Evolutionary conservation across 2,329 filamentous ascomycete genomes (phyloP).

Genomic region (Monosporascus sp.): DNA sequence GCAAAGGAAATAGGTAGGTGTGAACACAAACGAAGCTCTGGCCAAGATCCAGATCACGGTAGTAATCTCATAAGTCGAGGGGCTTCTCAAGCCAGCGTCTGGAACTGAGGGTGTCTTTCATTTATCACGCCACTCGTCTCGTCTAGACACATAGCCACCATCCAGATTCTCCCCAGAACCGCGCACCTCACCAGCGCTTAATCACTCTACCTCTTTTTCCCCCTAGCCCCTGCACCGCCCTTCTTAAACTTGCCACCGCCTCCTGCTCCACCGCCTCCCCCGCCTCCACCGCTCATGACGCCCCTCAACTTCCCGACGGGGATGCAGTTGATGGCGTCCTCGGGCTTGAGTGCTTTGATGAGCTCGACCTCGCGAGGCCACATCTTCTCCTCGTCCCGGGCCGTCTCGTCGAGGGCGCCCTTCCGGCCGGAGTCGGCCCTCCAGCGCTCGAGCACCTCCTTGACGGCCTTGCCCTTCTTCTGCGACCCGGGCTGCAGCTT

Average conservation of each 20-base stretch:
- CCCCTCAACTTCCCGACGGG: slow-evolving; percentile 76
- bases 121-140: no score
- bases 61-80: no score
- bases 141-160: no score
- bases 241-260: slow-evolving; percentile 30
- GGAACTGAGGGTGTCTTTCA: no score
- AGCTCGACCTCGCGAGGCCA: slow-evolving; percentile 85
- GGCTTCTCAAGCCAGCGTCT: no score
- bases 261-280: slow-evolving; percentile 36
- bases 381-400: slow-evolving; percentile 64
- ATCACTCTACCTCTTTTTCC: slow-evolving; percentile 35
- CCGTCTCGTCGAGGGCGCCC: slow-evolving; percentile 54
- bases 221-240: slow-evolving; percentile 32
- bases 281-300: slow-evolving; percentile 61
- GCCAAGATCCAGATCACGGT: no score
- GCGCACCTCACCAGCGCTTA: no score
- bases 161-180: no score
- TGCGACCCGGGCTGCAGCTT: slow-evolving; percentile 85
- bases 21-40: no score
- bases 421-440: slow-evolving; percentile 49
- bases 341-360: slow-evolving; percentile 71
- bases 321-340: slow-evolving; percentile 75
- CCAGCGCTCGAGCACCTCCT: slow-evolving; percentile 84
- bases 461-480: slow-evolving; percentile 93
- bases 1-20: no score